Evolutionary conservation across 495 filamentous ascomycete genomes (phyloP), one percentile per base, ranked within the genome.

Genomic region (Staphylotrichum tortipilum): DNA sequence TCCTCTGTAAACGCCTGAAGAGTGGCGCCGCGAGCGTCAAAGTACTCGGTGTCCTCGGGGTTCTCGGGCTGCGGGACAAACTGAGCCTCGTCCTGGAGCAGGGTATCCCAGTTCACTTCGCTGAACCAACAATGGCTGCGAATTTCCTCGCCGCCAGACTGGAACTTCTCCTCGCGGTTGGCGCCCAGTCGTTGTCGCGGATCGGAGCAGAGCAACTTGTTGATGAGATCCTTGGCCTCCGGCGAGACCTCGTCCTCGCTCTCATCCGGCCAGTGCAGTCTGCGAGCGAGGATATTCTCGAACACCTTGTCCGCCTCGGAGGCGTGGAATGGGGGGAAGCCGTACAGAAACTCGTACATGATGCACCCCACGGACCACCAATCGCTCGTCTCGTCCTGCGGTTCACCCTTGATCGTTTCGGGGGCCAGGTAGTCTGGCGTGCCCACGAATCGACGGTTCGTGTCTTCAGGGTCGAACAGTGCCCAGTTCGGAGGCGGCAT

Each of bases 311-410:
- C 94, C 0, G 92, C 92, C 34, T 88, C 87, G 15, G 74, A 73
- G 6, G 88, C 92, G 62, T 98, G 89, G 68, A 98, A 98, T 18
- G 92, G 92, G 1, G 92, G 92, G 19, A 68, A 87, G 78, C 46
- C 92, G 85, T 86, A 97, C 17, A 98, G 71, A 52, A 95, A 96
- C 57, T 98, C 92, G 62, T 96, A 98, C 68, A 97, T 73, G 51
- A 98, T 97, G 59, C 92, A 97, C 2, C 92, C 92, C 38, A 98
- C 71, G 7, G 92, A 97, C 92, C 92, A 98, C 92, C 92, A 98
- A 78, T 98, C 92, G 65, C 92, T 96, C 55, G 89, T 90, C 63
- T 97, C 89, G 63, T 98, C 92, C 68, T 97, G 92, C 0, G 90
- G 88, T 52, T 86, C 78, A 42, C 92, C 92, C 59, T 87, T 89